Evolutionary conservation across 2,329 filamentous ascomycete genomes (phyloP), one percentile per base, ranked within the genome.

Genomic region (Alternaria dauci): DNA sequence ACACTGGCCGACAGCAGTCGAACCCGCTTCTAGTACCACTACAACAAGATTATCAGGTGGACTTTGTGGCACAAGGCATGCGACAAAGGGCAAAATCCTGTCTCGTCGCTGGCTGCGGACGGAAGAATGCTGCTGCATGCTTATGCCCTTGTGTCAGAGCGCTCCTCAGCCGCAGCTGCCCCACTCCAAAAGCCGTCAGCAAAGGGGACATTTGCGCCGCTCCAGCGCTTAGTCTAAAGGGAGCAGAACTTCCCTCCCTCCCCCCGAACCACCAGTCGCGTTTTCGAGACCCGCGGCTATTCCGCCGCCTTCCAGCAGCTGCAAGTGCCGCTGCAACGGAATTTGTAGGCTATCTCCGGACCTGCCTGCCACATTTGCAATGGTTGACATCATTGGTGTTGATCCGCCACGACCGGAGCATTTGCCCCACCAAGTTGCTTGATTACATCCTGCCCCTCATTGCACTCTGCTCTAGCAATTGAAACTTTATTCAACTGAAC

Each of bases 371-470:
- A 25, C 26, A 58, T 63, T 58, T 44, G 18, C 48, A 58, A 58
- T 55, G 20, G 8, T 32, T 63, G 59, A 59, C 62, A 53, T 62
- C 64, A 62, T 62, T 8, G 25, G 44, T 30, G 48, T 41, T 34
- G 46, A 30, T 42, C 50, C 48, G 38, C 38, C 38, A 18, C 38
- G n/a, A 39, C 38, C n/a, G n/a, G n/a, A 47, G 42, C 30, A 18
- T 55, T 55, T 59, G 48, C 64, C 61, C 64, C 61, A 59, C 64
- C 53, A 58, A 38, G 55, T 52, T 41, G 20, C 41, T 23, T 41
- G 50, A 16, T 32, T 18, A 18, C 38, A 30, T 43, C 41, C n/a
- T 66, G 52, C 63, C 63, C 61, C 63, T 66, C 63, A 59, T 63
- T 46, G n/a, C 8, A 25, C 26, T 26, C 32, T 38, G 25, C 16